Base-by-base conservation (phyloP, 108 stramenopile species). In the Poteriospumella lacustris region DNA sequence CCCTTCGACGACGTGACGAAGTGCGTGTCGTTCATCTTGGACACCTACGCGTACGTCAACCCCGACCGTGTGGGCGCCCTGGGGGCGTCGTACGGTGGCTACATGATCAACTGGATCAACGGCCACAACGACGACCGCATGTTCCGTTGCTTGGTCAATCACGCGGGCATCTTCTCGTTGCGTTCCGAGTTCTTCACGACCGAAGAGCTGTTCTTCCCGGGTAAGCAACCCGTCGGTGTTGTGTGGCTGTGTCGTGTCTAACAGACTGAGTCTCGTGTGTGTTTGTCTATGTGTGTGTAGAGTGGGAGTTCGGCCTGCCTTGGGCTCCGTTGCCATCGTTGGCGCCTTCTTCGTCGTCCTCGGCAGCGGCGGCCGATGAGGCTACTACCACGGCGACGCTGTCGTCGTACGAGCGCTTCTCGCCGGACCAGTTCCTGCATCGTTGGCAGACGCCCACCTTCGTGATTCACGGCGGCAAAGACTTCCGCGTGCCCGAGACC, bases 41-140 rank as follows among this genome's bases (percentile, higher is more conserved):
- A 0, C 12, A 43, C 24, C 1, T 72, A 72, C 44, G 26, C 0
- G 2, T 72, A 40, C n/a, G 1, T 72, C 70, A 40, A 72, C 12
- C 41, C 70, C n/a, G 1, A 34, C 33, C 41, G 43, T 0, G 70
- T 72, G 42, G 76, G 5, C 9, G 76, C 43, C 1, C 59, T 77
- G 39, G 76, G 76, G 12, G 76, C 76, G 59, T 64, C 60, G 1
- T 77, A 77, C 43, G 76, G 76, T 34, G 76, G 76, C 42, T 77
- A 58, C 76, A 58, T 58, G 56, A 28, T 77, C 2, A 77, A 77
- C 59, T 77, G 52, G 1, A 1, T 77, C 56, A 77, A 77, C 59
- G 76, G 76, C n/a, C 42, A 73, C 42, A 36, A 42, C 34, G 59
- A 9, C 58, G 19, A 52, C 19, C 47, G 47, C 47, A 42, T 42